Conservation (phyloP, 176 grass and related monocot genomes). For the Lolium perenne region DNA sequence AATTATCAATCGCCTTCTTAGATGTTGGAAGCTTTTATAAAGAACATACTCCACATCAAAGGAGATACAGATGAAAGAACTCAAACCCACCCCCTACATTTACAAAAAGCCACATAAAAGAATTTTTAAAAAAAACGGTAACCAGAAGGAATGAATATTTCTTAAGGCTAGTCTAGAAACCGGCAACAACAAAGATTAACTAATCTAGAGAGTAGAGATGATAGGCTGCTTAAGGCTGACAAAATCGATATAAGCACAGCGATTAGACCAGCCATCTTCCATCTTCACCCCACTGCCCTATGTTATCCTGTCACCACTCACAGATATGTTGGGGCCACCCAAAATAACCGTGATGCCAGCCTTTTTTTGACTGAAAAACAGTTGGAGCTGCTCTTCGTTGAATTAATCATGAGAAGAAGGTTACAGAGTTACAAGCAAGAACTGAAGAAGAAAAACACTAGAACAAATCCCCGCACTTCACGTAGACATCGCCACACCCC, state of each 20-base stretch:
- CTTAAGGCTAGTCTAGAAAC: neutral
- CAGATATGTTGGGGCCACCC: neutral
- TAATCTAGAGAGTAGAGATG: neutral
- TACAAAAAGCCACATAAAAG: neutral
- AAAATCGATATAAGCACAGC: neutral
- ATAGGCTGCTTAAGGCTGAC: neutral
- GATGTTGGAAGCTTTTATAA: neutral
- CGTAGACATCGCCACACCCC: neutral
- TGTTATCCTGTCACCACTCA: conserved; percentile 11
- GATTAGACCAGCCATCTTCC: neutral
- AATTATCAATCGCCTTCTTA: neutral
- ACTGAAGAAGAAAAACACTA: too few species aligned
- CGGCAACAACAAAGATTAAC: neutral
- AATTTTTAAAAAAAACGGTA: neutral
- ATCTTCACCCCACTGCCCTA: neutral
- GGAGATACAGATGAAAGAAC: neutral
- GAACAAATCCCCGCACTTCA: neutral
- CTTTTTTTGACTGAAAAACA: too few species aligned
- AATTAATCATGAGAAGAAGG: too few species aligned
- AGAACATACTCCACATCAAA: neutral
- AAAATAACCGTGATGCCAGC: neutral
- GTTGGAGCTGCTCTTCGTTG: too few species aligned
- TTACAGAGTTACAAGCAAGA: too few species aligned
- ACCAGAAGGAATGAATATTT: neutral
- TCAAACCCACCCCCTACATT: neutral